A percentile compares a stretch with the other conserved stretches of the same genome.
These are phyloP conservation scores for Dittrichia graveolens DNA, from an alignment of 129 eudicot genomes.

Conservation along the genomic window DNA sequence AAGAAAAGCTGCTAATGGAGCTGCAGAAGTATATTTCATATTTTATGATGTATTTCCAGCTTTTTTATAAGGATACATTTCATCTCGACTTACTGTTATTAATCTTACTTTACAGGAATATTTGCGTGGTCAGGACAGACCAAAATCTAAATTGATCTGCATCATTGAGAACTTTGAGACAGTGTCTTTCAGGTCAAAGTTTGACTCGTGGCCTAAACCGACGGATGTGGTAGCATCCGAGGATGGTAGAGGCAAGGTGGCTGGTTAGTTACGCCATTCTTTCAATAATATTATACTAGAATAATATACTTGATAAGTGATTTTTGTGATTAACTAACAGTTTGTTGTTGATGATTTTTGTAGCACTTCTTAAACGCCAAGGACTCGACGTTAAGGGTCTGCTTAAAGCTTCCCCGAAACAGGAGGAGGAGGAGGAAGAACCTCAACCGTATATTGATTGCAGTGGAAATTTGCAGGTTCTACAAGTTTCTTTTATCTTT, in stretches of 20 bases:
- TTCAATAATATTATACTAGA: neutral
- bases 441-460: slow-evolving; percentile 75
- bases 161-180: slow-evolving; percentile 84
- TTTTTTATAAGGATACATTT: slow-evolving; percentile 12
- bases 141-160: slow-evolving; percentile 58
- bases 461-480: slow-evolving; percentile 89
- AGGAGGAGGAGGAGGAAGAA: slow-evolving; percentile 72
- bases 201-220: slow-evolving; percentile 70
- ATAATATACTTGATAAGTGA: neutral
- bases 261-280: slow-evolving; percentile 58
- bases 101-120: slow-evolving; percentile 48
- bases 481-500: neutral
- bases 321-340: slow-evolving; percentile 14
- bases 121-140: slow-evolving; percentile 54
- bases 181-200: slow-evolving; percentile 60
- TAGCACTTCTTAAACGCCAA: slow-evolving; percentile 85
- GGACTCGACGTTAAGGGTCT: slow-evolving; percentile 90
- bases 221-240: slow-evolving; percentile 56
- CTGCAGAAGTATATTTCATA: slow-evolving; percentile 60
- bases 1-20: slow-evolving; percentile 68
- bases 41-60: slow-evolving; percentile 4
- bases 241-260: slow-evolving; percentile 95
- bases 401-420: slow-evolving; percentile 58
- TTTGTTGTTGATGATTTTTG: slow-evolving; percentile 28
- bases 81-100: slow-evolving; percentile 8